A percentile compares a stretch with the other conserved stretches of the same genome.
These are phyloP conservation scores for Sporisorium reilianum DNA, from an alignment of 1,284 basidiomycete species.

Conservation along the genomic window DNA sequence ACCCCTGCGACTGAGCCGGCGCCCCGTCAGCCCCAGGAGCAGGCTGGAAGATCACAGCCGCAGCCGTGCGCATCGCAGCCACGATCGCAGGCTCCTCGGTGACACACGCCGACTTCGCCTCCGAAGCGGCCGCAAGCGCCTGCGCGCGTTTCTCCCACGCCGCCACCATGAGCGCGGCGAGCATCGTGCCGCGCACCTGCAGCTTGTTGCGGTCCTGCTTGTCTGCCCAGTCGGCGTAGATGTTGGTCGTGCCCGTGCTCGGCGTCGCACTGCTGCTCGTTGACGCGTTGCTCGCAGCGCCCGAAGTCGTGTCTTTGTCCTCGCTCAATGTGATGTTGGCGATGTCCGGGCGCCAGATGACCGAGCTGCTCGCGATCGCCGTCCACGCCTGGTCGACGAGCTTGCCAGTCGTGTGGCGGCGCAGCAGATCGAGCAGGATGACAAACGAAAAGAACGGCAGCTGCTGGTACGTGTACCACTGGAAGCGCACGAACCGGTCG, in stretches of 20 bases:
- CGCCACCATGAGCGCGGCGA: conserved; percentile 19
- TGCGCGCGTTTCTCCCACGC: conserved; percentile 28
- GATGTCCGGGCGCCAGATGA: conserved; percentile 22
- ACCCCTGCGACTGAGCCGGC: background rate
- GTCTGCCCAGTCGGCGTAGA: conserved; percentile 3
- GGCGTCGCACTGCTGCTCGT: too few species aligned
- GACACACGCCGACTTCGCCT: background rate
- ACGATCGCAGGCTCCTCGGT: conserved; percentile 15
- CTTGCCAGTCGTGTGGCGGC: conserved; percentile 11
- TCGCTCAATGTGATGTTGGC: background rate
- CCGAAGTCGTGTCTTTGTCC: background rate
- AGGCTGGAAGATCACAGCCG: background rate
- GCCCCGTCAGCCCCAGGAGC: background rate
- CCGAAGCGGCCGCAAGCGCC: conserved; percentile 1
- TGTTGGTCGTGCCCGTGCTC: background rate
- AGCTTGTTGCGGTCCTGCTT: conserved; percentile 2
- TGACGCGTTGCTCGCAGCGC: background rate
- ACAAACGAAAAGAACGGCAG: conserved; percentile 25
- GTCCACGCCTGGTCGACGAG: conserved; percentile 17
- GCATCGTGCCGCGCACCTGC: conserved; percentile 18
- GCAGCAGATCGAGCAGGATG: conserved; percentile 18
- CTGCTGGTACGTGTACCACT: conserved; percentile 24
- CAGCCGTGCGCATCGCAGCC: conserved; percentile 9
- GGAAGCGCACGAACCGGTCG: conserved; percentile 5
- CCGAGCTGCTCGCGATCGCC: conserved; percentile 10